Conservation (phyloP, 2,329 filamentous ascomycete species). For the Alternaria postmessia region DNA sequence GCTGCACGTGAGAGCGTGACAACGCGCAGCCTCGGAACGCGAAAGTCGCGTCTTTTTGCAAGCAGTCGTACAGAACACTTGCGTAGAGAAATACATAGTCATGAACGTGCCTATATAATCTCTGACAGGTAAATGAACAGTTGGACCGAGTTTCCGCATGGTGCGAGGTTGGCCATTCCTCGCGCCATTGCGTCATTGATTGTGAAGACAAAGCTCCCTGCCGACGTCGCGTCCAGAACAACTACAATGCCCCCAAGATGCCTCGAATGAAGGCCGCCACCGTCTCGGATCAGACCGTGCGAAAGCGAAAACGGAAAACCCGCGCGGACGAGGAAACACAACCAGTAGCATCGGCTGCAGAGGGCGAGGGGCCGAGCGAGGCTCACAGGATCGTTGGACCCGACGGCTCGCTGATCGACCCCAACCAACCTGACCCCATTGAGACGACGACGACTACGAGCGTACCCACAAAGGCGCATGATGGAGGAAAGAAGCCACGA, state of each 20-base stretch:
- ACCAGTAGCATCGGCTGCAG: conserved; percentile 16
- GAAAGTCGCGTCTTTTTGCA: not conserved
- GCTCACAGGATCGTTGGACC: conserved; percentile 6
- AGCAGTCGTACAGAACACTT: not conserved
- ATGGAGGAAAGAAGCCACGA: conserved; percentile 63
- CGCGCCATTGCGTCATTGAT: conserved; percentile 39
- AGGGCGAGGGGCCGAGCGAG: conserved; percentile 17
- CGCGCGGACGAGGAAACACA: conserved; percentile 30
- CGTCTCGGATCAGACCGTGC: conserved; percentile 55
- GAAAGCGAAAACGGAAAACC: conserved; percentile 54
- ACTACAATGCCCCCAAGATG: conserved; percentile 27
- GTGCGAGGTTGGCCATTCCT: not conserved
- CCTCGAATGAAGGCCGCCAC: conserved; percentile 53
- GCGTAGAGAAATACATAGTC: not conserved
- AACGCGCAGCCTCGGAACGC: conserved; percentile 10
- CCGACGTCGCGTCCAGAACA: conserved; percentile 3
- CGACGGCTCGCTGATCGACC: conserved; percentile 4
- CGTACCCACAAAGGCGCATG: conserved; percentile 64
- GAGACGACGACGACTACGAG: conserved; percentile 50
- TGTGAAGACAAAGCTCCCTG: conserved; percentile 7
- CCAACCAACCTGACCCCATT: conserved; percentile 8
- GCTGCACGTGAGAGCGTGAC: conserved; percentile 22
- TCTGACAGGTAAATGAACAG: not conserved
- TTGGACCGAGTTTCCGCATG: not conserved
- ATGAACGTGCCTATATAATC: not conserved